Base-by-base conservation (phyloP, 192 early-diverging fungal species). In the Podila minutissima region DNA sequence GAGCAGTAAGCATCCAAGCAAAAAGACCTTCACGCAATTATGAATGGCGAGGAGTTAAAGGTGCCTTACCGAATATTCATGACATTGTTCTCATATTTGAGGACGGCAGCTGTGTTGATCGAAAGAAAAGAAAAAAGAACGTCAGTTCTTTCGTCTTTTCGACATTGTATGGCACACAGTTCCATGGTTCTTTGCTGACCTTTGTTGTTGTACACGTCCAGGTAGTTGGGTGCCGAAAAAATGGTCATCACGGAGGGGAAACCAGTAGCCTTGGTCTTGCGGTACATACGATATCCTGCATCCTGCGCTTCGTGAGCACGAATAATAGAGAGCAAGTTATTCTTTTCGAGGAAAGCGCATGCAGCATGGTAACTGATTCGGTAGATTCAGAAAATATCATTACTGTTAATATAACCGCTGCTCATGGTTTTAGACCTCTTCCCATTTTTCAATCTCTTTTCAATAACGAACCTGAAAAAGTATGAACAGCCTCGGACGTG, bases 181-280 rank as follows among this genome's bases (percentile, higher is more conserved):
- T 17, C 32, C 62, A 28, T 22, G 19, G 9, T 35, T 22, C 9
- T 7, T 33, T n/a, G 32, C 29, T 12, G 57, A 84, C 83, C 83
- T 86, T 99, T 99, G 89, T 99, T 99, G 86, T 97, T 97, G 85
- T 99, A 99, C 12, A 98, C 93, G 75, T 98, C 97, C 41, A 99
- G 88, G 81, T 99, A 99, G 84, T 99, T 99, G 57, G 97, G 97
- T 59, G 97, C 97, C 24, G 96, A 97, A 74, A 99, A 99, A 51
- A 99, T 96, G 13, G 97, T 98, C 84, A 98, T 98, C 4, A 98
- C 96, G 6, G 96, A 94, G 15, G 97, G 97, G 72, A 98, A 98
- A 5, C 94, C 95, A 8, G 96, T 97, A 13, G 96, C 90, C 70
- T 92, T 89, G 60, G 92, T 99, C 75, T 97, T 97, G 60, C 94